A percentile compares a stretch with the other conserved stretches of the same genome.
These are phyloP conservation scores for Spergularia marina DNA, from an alignment of 148 eudicot genomes.

Conservation along the genomic window DNA sequence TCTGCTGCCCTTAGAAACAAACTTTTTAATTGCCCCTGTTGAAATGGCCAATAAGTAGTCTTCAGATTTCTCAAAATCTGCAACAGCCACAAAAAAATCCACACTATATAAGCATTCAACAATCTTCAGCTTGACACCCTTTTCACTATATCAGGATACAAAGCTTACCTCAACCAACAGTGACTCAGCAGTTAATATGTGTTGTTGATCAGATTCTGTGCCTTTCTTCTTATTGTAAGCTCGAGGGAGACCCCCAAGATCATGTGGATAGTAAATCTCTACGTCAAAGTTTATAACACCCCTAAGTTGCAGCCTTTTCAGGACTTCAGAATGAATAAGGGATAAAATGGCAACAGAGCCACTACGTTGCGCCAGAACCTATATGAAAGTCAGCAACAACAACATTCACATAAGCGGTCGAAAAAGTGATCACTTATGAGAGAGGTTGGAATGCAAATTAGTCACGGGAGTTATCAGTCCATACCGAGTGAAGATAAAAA, in stretches of 20 bases:
- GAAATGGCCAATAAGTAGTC: conserved; percentile 88
- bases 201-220: conserved; percentile 65
- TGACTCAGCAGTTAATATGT: conserved; percentile 67
- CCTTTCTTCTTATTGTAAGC: conserved; percentile 72
- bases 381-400: conserved; percentile 11
- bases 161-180: conserved; percentile 62
- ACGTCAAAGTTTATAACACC: conserved; percentile 77
- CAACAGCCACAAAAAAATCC: neutral
- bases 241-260: conserved; percentile 62
- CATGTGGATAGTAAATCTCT: conserved; percentile 69
- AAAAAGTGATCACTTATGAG: neutral
- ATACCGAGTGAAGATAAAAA: conserved; percentile 88
- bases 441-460: neutral
- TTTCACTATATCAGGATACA: neutral
- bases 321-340: conserved; percentile 71
- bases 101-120: too few species aligned
- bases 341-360: conserved; percentile 75
- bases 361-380: conserved; percentile 83
- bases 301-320: conserved; percentile 69
- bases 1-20: conserved; percentile 78
- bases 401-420: neutral
- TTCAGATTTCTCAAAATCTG: conserved; percentile 76
- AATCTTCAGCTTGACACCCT: too few species aligned
- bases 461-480: conserved; percentile 12
- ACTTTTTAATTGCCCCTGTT: conserved; percentile 59